These are phyloP conservation scores for Penicillium argentinense DNA, from an alignment of 495 filamentous ascomycete genomes.

Conservation along the genomic window DNA sequence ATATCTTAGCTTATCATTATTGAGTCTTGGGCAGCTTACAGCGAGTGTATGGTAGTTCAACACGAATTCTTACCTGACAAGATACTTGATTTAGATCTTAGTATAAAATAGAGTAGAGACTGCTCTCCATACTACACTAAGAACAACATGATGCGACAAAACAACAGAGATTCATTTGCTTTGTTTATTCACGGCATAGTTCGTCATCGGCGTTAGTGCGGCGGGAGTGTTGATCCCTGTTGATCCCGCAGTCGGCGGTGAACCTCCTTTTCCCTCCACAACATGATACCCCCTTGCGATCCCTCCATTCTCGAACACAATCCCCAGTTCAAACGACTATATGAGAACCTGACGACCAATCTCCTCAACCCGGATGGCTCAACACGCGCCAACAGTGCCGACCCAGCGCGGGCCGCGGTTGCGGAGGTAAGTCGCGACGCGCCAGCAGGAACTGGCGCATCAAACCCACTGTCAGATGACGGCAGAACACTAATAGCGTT, in stretches of 20 bases:
- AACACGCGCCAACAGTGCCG: constrained; percentile 52
- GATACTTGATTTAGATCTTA: too few relatives aligned
- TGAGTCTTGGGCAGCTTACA: too few relatives aligned
- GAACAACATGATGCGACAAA: too few relatives aligned
- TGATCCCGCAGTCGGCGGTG: constrained; percentile 19
- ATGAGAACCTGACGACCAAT: constrained; percentile 57
- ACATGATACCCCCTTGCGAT: constrained; percentile 67
- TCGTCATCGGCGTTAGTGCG: too few relatives aligned
- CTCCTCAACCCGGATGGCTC: constrained; percentile 63
- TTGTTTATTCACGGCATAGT: background rate
- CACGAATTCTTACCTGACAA: too few relatives aligned
- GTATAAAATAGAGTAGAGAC: too few relatives aligned
- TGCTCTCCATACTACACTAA: too few relatives aligned
- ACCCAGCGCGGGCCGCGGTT: constrained; percentile 53
- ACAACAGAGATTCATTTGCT: background rate
- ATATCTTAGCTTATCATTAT: too few relatives aligned
- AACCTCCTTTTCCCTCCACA: constrained; percentile 22
- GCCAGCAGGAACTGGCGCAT: background rate
- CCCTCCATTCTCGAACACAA: constrained; percentile 59
- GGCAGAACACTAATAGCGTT: background rate
- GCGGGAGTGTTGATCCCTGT: background rate
- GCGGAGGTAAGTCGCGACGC: constrained; percentile 44
- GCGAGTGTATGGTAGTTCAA: too few relatives aligned
- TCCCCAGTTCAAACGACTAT: constrained; percentile 63
- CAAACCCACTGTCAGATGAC: background rate